Base-by-base conservation (phyloP, 805 yeast genomes). In the Candida glaebosa region DNA sequence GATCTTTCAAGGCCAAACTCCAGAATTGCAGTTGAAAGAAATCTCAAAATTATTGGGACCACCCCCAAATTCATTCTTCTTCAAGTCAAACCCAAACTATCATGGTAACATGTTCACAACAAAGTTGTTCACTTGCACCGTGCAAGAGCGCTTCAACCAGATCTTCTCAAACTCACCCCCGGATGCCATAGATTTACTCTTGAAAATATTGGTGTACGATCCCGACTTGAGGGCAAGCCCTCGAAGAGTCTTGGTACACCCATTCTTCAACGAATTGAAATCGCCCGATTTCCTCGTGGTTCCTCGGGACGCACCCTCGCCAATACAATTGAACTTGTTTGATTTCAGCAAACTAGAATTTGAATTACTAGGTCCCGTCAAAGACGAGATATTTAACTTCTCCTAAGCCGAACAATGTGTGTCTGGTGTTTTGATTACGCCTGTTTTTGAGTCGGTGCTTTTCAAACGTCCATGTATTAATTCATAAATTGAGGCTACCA, bases 1-100 rank as follows among this genome's bases (percentile, higher is more conserved):
- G 1, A 80, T 93, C n/a, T 93, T 93, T 69, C 96, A 90, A 64
- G 98, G 99, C 35, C 87, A 82, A 52, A 84, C 86, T 46, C 96
- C 96, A 39, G 77, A 83, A 57, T 75, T 87, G 48, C 99, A 93
- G 63, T 71, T 93, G 48, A 82, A 91, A 50, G 95, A 91, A 58
- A 89, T 93, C 46, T 82, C 95, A 30, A 89, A 91, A 62, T 67
- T 89, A 34, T 71, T 91, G 53, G 99, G 99, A 1, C 91, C 95
- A 3, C 98, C 98, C 4, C 65, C 73, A 28, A 71, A 72, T 48
- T 74, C 81, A 40, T 85, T 85, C 54, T 77, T 85, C 47, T 82
- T 78, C 63, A 82, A 82, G 53, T 80, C 84, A 33, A 85, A 85
- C 53, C 87, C 91, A 10, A 75, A 78, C 44, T 85, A 84, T 58